Conservation (phyloP, 305 asterid species). For the Plantago coronopus region DNA sequence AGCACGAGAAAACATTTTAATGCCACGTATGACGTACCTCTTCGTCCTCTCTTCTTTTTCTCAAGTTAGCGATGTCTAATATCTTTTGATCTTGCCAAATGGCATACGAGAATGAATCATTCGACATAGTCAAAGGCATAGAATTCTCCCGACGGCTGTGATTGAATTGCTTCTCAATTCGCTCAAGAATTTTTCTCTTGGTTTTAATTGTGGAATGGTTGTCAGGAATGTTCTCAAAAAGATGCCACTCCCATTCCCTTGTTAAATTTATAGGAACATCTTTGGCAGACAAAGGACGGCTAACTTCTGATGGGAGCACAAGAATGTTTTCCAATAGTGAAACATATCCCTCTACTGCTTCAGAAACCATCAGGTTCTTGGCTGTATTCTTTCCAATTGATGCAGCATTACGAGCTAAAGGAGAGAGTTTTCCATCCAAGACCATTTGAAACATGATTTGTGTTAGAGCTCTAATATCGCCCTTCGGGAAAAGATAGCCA, state of each 20-base stretch:
- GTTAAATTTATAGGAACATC: slow-evolving; percentile 45
- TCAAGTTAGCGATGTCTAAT: slow-evolving; percentile 46
- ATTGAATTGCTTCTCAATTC: slow-evolving; percentile 57
- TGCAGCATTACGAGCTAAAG: slow-evolving; percentile 54
- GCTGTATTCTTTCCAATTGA: slow-evolving; percentile 52
- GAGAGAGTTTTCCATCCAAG: slow-evolving; percentile 70
- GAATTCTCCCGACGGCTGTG: slow-evolving; percentile 38
- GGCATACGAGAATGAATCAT: slow-evolving; percentile 48
- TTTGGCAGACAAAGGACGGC: slow-evolving; percentile 38
- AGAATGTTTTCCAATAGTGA: slow-evolving; percentile 64
- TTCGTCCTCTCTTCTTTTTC: slow-evolving; percentile 81
- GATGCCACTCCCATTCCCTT: slow-evolving; percentile 70
- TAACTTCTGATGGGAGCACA: slow-evolving; percentile 72
- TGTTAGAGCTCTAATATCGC: slow-evolving; percentile 38
- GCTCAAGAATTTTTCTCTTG: slow-evolving; percentile 23
- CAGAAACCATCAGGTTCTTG: slow-evolving; percentile 69
- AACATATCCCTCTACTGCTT: slow-evolving; percentile 74
- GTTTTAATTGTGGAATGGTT: slow-evolving; percentile 28
- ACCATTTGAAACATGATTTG: slow-evolving; percentile 53
- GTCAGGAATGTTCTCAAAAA: slow-evolving; percentile 38
- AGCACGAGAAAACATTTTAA: slow-evolving; percentile 9
- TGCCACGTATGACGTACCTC: slow-evolving; percentile 48
- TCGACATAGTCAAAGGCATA: slow-evolving; percentile 24
- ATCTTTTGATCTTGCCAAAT: slow-evolving; percentile 85
- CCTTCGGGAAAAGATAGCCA: slow-evolving; percentile 73